These are phyloP conservation scores for Marsdenia floribunda DNA, from an alignment of 257 asterid species.

Conservation along the genomic window DNA sequence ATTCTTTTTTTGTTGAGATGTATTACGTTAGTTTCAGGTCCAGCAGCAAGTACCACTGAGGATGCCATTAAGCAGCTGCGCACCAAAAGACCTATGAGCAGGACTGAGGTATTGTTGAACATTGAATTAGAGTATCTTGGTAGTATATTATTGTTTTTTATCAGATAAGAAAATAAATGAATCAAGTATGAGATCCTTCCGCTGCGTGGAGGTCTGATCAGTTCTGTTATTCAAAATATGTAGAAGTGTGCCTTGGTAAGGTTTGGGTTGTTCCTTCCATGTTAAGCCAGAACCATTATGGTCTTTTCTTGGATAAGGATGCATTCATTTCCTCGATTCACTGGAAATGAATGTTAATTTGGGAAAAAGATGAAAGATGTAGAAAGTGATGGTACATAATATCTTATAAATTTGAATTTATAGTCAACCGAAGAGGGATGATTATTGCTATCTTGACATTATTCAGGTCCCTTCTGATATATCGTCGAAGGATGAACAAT, in stretches of 20 bases:
- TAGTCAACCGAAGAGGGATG: slow-evolving; percentile 11
- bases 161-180: not conserved
- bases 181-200: not conserved
- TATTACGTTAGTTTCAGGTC: slow-evolving; percentile 26
- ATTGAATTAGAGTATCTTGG: not conserved
- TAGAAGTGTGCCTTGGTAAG: not conserved
- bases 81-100: slow-evolving; percentile 71
- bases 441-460: slow-evolving; percentile 13
- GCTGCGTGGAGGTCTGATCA: not conserved
- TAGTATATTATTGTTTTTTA: not conserved
- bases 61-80: slow-evolving; percentile 81
- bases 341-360: not conserved
- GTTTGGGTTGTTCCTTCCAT: not conserved
- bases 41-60: slow-evolving; percentile 58
- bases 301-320: not conserved
- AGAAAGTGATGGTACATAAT: not conserved
- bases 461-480: slow-evolving; percentile 79
- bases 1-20: slow-evolving; percentile 11
- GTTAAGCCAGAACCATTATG: not conserved
- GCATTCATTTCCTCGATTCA: not conserved
- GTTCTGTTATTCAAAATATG: not conserved
- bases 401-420: not conserved
- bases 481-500: slow-evolving; percentile 48
- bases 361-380: not conserved
- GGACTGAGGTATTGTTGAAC: slow-evolving; percentile 49